These are phyloP conservation scores for Dalbergia cultrata DNA, from an alignment of 306 rosid genomes.

Conservation along the genomic window DNA sequence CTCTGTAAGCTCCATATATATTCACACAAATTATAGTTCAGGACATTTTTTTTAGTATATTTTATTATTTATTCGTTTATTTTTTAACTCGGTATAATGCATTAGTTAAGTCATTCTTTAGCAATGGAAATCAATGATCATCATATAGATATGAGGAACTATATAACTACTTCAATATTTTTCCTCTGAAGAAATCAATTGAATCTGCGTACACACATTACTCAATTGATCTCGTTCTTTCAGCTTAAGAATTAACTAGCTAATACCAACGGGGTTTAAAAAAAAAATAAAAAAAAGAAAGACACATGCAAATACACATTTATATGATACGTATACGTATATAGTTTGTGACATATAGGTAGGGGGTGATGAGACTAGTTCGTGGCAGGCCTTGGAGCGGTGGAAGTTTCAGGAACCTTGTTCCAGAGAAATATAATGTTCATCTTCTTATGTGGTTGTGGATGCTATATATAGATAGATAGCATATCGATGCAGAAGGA, in stretches of 20 bases:
- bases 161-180: not conserved
- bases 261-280: not conserved
- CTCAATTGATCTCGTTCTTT: not conserved
- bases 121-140: too few relatives aligned
- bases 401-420: slow-evolving; percentile 43
- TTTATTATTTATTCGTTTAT: not conserved
- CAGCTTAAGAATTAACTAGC: not conserved
- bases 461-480: slow-evolving; percentile 7
- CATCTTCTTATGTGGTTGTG: not conserved
- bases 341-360: not conserved
- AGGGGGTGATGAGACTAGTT: not conserved
- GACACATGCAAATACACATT: slow-evolving; percentile 20
- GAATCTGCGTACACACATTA: not conserved
- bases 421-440: not conserved
- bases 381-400: not conserved
- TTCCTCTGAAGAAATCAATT: not conserved
- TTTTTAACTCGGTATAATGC: slow-evolving; percentile 5
- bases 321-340: slow-evolving; percentile 42
- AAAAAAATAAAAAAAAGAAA: not conserved
- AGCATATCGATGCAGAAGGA: slow-evolving; percentile 35
- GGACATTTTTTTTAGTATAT: not conserved
- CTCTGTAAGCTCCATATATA: slow-evolving; percentile 69
- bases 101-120: not conserved
- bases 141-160: too few relatives aligned
- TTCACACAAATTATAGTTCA: not conserved